These are phyloP conservation scores for Geotrichum histeridarum DNA, from an alignment of 1,139 yeast species.

Conservation along the genomic window DNA sequence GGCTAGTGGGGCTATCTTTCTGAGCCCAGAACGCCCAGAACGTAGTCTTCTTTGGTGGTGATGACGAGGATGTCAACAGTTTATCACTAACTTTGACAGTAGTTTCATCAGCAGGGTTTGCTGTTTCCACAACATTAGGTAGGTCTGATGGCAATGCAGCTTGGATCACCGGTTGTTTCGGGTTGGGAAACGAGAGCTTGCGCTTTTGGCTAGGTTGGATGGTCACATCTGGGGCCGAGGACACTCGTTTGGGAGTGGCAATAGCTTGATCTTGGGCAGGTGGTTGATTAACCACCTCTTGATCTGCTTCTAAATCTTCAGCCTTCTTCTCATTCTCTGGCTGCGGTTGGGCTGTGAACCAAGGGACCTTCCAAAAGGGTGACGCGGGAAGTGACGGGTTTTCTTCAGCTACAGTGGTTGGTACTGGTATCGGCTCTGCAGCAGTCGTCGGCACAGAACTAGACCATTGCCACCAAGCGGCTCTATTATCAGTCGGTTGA, in stretches of 20 bases:
- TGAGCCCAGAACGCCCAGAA: slow-evolving; percentile 37
- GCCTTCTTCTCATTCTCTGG: not conserved
- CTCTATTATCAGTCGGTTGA: not conserved
- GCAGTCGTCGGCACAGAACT: not conserved
- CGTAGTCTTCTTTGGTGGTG: slow-evolving; percentile 17
- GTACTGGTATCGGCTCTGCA: not conserved
- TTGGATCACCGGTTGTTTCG: not conserved
- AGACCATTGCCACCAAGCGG: slow-evolving; percentile 9
- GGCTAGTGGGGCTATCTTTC: slow-evolving; percentile 2
- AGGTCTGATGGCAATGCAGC: not conserved
- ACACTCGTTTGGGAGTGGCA: not conserved
- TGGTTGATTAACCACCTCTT: not conserved
- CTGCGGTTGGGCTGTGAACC: not conserved
- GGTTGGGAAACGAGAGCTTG: not conserved
- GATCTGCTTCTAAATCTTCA: not conserved
- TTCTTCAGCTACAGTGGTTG: not conserved
- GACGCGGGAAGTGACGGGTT: too few species aligned
- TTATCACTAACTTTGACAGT: not conserved
- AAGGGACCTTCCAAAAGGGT: not conserved
- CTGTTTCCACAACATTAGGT: not conserved
- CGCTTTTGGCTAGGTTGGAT: not conserved
- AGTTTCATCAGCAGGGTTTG: not conserved
- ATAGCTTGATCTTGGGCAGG: not conserved
- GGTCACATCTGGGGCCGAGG: slow-evolving; percentile 1
- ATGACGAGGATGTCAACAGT: not conserved